These are phyloP conservation scores for Cyathus striatus DNA, from an alignment of 768 basidiomycete genomes.

Conservation along the genomic window DNA sequence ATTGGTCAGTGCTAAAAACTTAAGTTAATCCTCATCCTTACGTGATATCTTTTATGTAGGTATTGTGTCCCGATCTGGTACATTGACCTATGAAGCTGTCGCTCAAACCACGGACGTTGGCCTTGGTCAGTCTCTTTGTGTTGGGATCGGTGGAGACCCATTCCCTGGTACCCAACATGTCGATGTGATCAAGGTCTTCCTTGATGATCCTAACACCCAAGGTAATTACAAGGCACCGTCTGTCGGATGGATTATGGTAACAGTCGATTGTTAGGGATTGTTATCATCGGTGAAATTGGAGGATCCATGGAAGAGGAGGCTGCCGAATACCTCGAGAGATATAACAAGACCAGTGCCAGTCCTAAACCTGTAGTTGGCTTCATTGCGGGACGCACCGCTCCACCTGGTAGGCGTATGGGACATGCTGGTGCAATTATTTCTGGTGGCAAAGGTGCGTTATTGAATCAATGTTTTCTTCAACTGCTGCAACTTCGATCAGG, in stretches of 20 bases:
- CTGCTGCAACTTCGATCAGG: slow-evolving; percentile 31
- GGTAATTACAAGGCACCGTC: slow-evolving; percentile 49
- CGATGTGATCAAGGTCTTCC: slow-evolving; percentile 94
- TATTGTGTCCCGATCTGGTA: slow-evolving; percentile 93
- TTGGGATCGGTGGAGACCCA: slow-evolving; percentile 97
- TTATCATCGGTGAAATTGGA: slow-evolving; percentile 98
- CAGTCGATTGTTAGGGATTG: slow-evolving; percentile 91
- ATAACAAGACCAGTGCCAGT: slow-evolving; percentile 81
- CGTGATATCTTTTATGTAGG: slow-evolving; percentile 40
- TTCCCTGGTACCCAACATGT: slow-evolving; percentile 95
- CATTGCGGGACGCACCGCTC: slow-evolving; percentile 96
- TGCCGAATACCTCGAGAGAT: slow-evolving; percentile 88
- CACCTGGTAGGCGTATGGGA: slow-evolving; percentile 97
- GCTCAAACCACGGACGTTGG: slow-evolving; percentile 95
- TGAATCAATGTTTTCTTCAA: background rate
- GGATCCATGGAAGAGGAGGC: slow-evolving; percentile 99
- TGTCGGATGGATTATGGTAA: no score
- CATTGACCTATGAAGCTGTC: slow-evolving; percentile 97
- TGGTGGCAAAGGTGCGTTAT: slow-evolving; percentile 81
- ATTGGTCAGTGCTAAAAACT: slow-evolving; percentile 56
- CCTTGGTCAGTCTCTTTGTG: slow-evolving; percentile 92
- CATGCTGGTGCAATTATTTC: slow-evolving; percentile 98
- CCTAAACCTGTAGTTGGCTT: slow-evolving; percentile 98
- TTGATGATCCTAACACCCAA: slow-evolving; percentile 90
- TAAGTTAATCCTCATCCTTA: background rate